Percentiles rank a stretch among this genome's conserved stretches.
Evolutionary conservation across 2,329 filamentous ascomycete genomes (phyloP).

Genomic region (Monilinia aucupariae): DNA sequence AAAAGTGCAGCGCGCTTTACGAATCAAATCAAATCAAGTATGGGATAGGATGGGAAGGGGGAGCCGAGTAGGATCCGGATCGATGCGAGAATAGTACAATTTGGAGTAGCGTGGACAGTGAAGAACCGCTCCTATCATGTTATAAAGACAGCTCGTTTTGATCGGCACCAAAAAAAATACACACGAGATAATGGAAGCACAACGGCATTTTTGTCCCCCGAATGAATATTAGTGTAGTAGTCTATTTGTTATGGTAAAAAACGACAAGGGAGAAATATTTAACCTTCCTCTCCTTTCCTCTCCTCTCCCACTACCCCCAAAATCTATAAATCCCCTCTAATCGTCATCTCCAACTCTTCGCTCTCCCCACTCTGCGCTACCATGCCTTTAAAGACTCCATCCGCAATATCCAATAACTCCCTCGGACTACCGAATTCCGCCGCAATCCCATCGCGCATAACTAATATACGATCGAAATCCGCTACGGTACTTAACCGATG

Average conservation of each 20-base stretch:
- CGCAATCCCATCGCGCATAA: slow-evolving; percentile 61
- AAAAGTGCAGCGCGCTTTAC: too few relatives aligned
- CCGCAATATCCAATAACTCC: slow-evolving; percentile 41
- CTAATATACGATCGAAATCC: slow-evolving; percentile 69
- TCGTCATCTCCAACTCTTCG: slow-evolving; percentile 25
- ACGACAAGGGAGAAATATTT: background rate
- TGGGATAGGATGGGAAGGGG: too few relatives aligned
- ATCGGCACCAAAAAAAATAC: too few relatives aligned
- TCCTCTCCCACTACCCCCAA: background rate
- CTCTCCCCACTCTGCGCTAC: slow-evolving; percentile 33
- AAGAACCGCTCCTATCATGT: too few relatives aligned
- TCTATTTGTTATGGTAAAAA: background rate
- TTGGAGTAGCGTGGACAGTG: too few relatives aligned
- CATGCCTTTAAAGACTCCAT: slow-evolving; percentile 24
- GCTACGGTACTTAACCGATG: slow-evolving; percentile 70
- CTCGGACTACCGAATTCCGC: slow-evolving; percentile 61
- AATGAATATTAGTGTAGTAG: background rate
- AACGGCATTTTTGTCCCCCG: too few relatives aligned
- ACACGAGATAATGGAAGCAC: too few relatives aligned
- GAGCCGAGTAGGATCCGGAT: too few relatives aligned
- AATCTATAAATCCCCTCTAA: slow-evolving; percentile 4
- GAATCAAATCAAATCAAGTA: too few relatives aligned
- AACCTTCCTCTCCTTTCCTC: background rate
- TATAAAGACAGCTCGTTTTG: too few relatives aligned
- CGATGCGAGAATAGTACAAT: too few relatives aligned